phyloP scores from a whole-genome alignment of 768 basidiomycete genomes.

The Clathrus columnatus region DNA sequence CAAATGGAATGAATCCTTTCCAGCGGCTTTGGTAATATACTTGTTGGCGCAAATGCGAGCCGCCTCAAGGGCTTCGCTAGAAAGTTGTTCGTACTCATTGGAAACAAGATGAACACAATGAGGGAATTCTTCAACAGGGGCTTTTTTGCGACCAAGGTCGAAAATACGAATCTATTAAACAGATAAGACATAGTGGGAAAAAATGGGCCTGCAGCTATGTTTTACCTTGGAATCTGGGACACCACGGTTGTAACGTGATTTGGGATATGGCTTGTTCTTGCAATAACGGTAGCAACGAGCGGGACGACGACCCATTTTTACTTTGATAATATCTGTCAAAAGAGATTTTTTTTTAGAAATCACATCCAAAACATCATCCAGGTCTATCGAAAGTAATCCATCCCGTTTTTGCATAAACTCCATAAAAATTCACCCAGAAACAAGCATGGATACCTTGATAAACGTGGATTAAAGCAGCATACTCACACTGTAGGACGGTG shows the following conservation, averaged over 20 bases:
- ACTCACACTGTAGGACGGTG: background rate
- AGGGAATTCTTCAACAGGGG: conserved; percentile 95
- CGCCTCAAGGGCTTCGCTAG: conserved; percentile 92
- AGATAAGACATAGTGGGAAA: background rate
- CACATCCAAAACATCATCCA: background rate
- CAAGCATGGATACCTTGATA: background rate
- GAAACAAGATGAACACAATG: conserved; percentile 96
- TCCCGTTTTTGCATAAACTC: background rate
- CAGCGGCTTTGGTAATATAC: conserved; percentile 95
- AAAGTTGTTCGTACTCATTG: conserved; percentile 96
- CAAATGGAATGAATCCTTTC: conserved; percentile 98
- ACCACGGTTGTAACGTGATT: conserved; percentile 95
- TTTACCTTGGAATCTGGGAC: conserved; percentile 88
- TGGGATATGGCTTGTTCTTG: conserved; percentile 99
- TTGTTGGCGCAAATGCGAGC: conserved; percentile 99
- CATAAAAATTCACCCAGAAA: background rate
- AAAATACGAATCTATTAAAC: conserved; percentile 83
- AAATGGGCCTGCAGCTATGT: background rate
- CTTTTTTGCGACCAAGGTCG: conserved; percentile 93
- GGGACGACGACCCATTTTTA: conserved; percentile 90
- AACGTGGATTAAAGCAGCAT: background rate
- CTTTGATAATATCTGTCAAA: background rate
- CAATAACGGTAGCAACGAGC: conserved; percentile 98
- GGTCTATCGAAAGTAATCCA: background rate
- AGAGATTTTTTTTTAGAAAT: background rate